Evolutionary conservation across 208 protist genomes (phyloP).

Genomic region (Leishmania tropica): DNA sequence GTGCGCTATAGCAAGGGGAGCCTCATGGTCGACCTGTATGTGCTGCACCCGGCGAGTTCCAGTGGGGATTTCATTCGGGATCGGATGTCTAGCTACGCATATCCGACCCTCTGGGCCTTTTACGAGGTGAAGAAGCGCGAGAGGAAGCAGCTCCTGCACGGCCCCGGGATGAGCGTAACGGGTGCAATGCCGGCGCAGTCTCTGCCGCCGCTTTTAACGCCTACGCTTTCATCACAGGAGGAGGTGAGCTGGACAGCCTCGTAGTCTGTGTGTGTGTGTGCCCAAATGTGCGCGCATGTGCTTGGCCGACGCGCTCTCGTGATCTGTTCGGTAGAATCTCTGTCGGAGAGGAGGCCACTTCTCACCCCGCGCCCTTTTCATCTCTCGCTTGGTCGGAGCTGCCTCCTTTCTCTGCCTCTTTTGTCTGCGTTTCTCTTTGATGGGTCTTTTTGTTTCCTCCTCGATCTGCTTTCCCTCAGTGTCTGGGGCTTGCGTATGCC

Average conservation of each 20-base stretch:
- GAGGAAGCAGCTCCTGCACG: conserved; percentile 23
- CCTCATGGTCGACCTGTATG: conserved; percentile 34
- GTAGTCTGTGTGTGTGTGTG: conserved; percentile 1
- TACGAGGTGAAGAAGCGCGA: conserved; percentile 36
- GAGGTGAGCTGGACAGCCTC: conserved; percentile 21
- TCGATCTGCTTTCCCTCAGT: not conserved
- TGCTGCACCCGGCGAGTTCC: conserved; percentile 23
- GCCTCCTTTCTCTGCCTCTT: not conserved
- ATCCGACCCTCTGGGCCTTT: conserved; percentile 26
- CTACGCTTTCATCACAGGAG: conserved; percentile 23
- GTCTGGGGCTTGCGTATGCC: not conserved
- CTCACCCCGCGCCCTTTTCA: too few species aligned
- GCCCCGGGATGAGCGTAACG: not conserved
- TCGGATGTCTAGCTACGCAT: conserved; percentile 27
- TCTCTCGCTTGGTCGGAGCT: too few species aligned
- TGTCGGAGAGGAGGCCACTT: not conserved
- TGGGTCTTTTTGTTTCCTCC: not conserved
- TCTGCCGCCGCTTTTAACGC: not conserved
- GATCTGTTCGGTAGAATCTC: not conserved
- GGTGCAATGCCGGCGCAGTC: not conserved
- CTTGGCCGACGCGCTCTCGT: too few species aligned
- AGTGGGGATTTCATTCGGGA: conserved; percentile 20
- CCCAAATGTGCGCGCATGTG: not conserved
- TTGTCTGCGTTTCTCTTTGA: not conserved
- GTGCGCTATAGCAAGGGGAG: conserved; percentile 33